A percentile compares a stretch with the other conserved stretches of the same genome.
Evolutionary conservation across 139 green algal genomes (phyloP).

Genomic region (Closterium sp.): DNA sequence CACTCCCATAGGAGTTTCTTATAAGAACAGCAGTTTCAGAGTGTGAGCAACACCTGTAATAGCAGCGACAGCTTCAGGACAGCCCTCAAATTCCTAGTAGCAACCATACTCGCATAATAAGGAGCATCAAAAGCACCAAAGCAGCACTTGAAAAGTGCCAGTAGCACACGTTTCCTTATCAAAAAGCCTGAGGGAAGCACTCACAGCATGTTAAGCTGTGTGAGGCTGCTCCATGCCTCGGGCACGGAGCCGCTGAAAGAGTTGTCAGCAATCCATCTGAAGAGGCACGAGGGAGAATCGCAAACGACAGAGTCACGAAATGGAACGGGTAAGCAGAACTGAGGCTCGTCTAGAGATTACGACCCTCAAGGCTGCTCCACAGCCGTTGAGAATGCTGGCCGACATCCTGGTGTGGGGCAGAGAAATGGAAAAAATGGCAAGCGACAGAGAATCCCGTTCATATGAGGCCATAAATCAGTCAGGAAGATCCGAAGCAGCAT

Average conservation of each 20-base stretch:
- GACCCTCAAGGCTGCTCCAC: no score
- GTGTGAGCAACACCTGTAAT: not conserved
- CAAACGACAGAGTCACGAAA: not conserved
- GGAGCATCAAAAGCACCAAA: not conserved
- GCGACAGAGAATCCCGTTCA: no score
- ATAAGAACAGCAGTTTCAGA: not conserved
- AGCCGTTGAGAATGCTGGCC: no score
- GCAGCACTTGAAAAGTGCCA: not conserved
- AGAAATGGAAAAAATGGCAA: no score
- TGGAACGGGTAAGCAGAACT: not conserved
- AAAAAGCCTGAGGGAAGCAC: not conserved
- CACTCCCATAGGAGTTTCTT: not conserved
- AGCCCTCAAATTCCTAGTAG: not conserved
- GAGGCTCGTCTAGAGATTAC: no score
- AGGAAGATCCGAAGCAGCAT: no score
- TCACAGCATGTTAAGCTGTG: not conserved
- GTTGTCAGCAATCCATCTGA: not conserved
- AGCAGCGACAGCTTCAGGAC: not conserved
- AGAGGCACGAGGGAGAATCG: not conserved
- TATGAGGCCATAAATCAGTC: no score
- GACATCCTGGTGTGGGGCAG: no score
- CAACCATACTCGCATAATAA: not conserved
- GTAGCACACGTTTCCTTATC: no score
- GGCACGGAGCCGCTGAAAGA: not conserved
- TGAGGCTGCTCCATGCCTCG: not conserved